Base-by-base conservation (phyloP, 805 yeast species). In the Yamadazyma takamatsuzukensis region DNA sequence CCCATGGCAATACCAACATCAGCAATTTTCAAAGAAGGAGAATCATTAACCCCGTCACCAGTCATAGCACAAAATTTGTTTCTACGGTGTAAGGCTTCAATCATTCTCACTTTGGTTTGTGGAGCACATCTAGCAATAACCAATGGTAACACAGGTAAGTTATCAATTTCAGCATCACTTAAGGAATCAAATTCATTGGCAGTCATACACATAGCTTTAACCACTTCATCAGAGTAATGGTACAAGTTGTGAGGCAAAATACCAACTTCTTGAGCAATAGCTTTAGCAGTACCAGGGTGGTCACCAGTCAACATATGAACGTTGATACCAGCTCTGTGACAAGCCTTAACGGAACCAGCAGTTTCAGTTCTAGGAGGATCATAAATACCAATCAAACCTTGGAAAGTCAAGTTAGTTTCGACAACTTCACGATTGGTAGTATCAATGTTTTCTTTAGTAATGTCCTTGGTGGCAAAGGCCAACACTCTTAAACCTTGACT, bases 1-100 rank as follows among this genome's bases (percentile, higher is more conserved):
- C 90, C 90, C 90, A 83, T 83, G 8, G 90, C 87, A 54, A 83
- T 81, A 44, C 90, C 90, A 36, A 83, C 85, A 56, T 83, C 88
- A 3, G 90, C 82, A 43, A 68, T 76, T 53, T 82, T 82, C 57
- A 83, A 64, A 21, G 83, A 74, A 16, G 90, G 90, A 2, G 88
- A 80, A 52, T 83, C 90, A 53, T 83, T 83, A 27, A 83, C 89
- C 42, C 90, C 90, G 54, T 83, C 90, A 32, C 68, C 68, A 10
- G 68, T 61, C 68, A 61, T 61, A 14, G 68, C 68, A 22, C 54
- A 58, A 30, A 59, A 60, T 41, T 60, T 61, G 6, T 42, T 33
- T 28, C 68, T 49, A 35, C 68, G 54, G 34, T 61, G 68, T 37
- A 61, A 51, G 3, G 68, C 68, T 13, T 60, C 66, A 36, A 61